Evolutionary conservation across 768 basidiomycete species (phyloP).

Genomic region (Boletus subcaerulescens): DNA sequence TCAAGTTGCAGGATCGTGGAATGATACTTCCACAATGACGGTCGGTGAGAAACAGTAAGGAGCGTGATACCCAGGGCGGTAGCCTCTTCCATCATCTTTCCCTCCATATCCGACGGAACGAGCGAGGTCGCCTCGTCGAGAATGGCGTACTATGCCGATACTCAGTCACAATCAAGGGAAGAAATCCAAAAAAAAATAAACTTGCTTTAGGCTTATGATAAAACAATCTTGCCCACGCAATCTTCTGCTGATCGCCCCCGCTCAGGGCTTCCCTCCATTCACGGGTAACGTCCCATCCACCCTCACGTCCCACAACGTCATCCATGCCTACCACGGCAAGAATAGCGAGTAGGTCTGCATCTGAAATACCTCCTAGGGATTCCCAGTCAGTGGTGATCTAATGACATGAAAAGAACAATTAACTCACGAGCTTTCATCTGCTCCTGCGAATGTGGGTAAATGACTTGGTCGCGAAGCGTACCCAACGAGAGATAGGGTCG

Average conservation of each 20-base stretch:
- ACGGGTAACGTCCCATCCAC: constrained; percentile 87
- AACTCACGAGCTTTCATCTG: constrained; percentile 76
- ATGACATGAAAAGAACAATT: not conserved
- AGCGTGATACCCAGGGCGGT: constrained; percentile 86
- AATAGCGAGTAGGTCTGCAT: constrained; percentile 68
- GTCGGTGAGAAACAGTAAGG: constrained; percentile 92
- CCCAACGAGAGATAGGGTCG: constrained; percentile 93
- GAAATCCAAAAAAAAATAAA: not conserved
- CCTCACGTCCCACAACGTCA: constrained; percentile 84
- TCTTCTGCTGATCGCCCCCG: constrained; percentile 95
- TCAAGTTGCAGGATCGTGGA: constrained; percentile 87
- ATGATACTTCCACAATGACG: constrained; percentile 92
- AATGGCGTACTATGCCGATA: constrained; percentile 76
- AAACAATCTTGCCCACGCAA: constrained; percentile 95
- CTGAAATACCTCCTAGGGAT: constrained; percentile 63
- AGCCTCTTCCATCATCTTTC: constrained; percentile 92
- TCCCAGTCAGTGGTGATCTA: constrained; percentile 4
- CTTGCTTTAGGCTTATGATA: constrained; percentile 90
- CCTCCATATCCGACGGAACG: constrained; percentile 91
- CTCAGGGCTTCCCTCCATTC: constrained; percentile 95
- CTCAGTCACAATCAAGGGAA: not conserved
- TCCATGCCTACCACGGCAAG: constrained; percentile 82
- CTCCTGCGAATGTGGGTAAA: constrained; percentile 83
- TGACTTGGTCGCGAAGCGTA: constrained; percentile 93
- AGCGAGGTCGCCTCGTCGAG: constrained; percentile 95